A percentile compares a stretch with the other conserved stretches of the same genome.
Conservation (phyloP, 2,329 filamentous ascomycete genomes). For the Emericellopsis cladophorae region DNA sequence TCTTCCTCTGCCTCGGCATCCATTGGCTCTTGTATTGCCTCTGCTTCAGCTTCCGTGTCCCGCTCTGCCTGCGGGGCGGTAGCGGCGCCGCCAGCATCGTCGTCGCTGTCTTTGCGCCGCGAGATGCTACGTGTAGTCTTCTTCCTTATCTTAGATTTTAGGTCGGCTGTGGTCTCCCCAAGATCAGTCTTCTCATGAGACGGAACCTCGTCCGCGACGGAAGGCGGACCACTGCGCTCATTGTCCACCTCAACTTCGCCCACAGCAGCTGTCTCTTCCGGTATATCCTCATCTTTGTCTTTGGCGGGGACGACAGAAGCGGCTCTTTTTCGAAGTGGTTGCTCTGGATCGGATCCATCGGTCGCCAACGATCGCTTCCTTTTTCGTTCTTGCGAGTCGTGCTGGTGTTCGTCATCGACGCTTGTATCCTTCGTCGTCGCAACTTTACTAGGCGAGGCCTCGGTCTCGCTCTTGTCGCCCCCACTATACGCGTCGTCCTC, state of each 20-base stretch:
- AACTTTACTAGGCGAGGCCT: constrained; percentile 21
- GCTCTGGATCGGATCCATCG: constrained; percentile 31
- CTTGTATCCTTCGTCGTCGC: constrained; percentile 12
- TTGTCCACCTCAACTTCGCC: constrained; percentile 12
- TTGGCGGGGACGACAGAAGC: constrained; percentile 29
- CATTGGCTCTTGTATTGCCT: constrained; percentile 37
- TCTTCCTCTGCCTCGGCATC: constrained; percentile 48
- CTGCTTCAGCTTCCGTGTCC: constrained; percentile 21
- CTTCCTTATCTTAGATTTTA: constrained; percentile 14
- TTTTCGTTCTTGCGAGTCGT: constrained; percentile 26
- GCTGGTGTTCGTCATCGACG: constrained; percentile 15
- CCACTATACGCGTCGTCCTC: constrained; percentile 17
- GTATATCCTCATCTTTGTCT: constrained; percentile 11
- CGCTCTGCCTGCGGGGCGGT: constrained; percentile 17
- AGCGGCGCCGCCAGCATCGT: constrained; percentile 17
- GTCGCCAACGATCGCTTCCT: constrained; percentile 33
- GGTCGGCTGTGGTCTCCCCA: no score
- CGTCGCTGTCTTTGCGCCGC: constrained; percentile 8
- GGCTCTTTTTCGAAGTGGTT: constrained; percentile 41
- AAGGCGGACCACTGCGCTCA: not conserved
- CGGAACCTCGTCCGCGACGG: constrained; percentile 2
- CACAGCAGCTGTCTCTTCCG: constrained; percentile 21
- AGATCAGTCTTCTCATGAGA: constrained; percentile 10
- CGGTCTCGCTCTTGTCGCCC: constrained; percentile 23
- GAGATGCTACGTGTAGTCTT: constrained; percentile 27